Evolutionary conservation across 1,284 basidiomycete genomes (phyloP), one percentile per base, ranked within the genome.

Genomic region (Ceratobasidium sp.): DNA sequence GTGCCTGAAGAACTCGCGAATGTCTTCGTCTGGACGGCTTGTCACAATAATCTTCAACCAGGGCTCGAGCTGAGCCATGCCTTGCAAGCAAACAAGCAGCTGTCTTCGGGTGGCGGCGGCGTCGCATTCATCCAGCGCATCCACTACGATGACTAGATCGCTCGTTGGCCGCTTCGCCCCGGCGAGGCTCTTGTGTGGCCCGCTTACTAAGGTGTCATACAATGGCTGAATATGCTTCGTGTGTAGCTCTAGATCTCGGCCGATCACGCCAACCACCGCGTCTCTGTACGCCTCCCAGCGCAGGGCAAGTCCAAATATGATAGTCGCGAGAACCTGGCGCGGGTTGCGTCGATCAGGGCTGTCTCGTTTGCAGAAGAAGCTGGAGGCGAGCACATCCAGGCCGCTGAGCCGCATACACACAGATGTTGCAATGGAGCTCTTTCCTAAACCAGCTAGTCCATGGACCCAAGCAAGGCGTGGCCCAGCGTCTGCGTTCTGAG

Each of bases 71-170:
- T 53, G 1, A 3, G 47, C 17, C 28, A 74, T 26, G 23, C 53
- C 26, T 2, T 15, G 60, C 2, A 64, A 33, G 28, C 31, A 39
- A 0, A 0, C 17, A 13, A 64, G 42, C 3, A 74, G 61, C 23
- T 10, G 56, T 4, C 2, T 35, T 4, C 69, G 58, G 33, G 33
- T 73, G 11, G 54, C 23, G 10, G 26, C 28, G 0, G 37, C 33
- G 3, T 11, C 53, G 17, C 68, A 77, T 49, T 77, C 76, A 47
- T 77, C 76, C 6, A 77, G 49, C 3, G 68, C 76, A 33, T 77
- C 67, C 2, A 77, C 26, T 6, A 77, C 76, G 13, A 73, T 35
- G 0, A 64, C 68, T n/a, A 77, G 26, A 2, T 60, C 33, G 0
- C 20, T 17, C 5, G n/a, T 10, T 20, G 39, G 33, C 20, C 6